phyloP scores from a whole-genome alignment of 164 flowering plant genomes.

The Nelumbo lutea region DNA sequence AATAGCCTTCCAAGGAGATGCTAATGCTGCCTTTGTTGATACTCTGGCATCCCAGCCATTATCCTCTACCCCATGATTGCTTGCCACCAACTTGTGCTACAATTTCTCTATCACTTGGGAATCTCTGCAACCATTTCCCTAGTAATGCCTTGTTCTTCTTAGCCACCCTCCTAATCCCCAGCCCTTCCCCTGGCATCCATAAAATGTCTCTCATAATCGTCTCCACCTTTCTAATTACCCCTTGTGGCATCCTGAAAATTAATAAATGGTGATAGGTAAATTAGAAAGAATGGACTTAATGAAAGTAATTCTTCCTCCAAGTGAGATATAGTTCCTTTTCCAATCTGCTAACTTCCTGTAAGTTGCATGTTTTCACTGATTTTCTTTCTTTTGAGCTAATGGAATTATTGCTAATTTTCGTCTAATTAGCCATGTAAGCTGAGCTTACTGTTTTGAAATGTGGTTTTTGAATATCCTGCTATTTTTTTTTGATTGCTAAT shows the following conservation, averaged over 20 bases:
- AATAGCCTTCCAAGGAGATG: no score
- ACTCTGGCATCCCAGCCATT: not conserved
- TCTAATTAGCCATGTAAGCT: not conserved
- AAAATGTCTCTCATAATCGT: not conserved
- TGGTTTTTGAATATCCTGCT: not conserved
- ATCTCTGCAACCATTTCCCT: not conserved
- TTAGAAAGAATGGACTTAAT: no score
- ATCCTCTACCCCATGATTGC: not conserved
- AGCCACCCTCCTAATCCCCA: not conserved
- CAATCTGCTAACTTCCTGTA: no score
- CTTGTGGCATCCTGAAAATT: no score
- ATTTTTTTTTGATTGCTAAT: not conserved
- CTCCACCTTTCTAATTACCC: no score
- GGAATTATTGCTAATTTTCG: not conserved
- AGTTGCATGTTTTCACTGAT: no score
- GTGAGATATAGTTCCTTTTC: no score
- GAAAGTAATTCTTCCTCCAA: no score
- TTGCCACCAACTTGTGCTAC: not conserved
- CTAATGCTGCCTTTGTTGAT: no score
- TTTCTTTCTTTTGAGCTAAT: no score
- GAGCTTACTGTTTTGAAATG: no score
- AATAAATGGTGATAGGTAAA: no score
- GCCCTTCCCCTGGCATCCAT: not conserved
- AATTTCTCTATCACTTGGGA: not conserved
- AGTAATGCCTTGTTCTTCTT: not conserved